phyloP scores from a whole-genome alignment of 139 green algal species.

The Chlamydomonas sphaeroides region DNA sequence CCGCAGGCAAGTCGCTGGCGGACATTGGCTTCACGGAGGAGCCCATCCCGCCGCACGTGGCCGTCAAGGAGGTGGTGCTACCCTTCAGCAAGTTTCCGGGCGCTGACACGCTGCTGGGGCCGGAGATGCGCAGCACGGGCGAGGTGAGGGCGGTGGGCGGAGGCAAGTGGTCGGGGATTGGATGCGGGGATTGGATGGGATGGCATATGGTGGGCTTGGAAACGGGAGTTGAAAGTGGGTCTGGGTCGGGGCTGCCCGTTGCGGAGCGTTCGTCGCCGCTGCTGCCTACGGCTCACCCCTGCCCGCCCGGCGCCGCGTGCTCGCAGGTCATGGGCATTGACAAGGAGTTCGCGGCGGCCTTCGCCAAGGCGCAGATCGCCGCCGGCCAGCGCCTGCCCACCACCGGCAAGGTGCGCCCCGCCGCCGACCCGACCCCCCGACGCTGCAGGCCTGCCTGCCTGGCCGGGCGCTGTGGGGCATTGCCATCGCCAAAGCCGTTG shows the following conservation, averaged over 20 bases:
- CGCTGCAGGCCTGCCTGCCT: too few species aligned
- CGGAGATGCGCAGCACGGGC: slow-evolving; percentile 98
- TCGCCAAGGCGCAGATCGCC: slow-evolving; percentile 96
- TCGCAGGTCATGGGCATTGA: slow-evolving; percentile 46
- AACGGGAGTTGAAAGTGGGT: too few species aligned
- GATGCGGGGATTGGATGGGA: background rate
- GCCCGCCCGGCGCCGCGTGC: too few species aligned
- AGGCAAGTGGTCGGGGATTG: too few species aligned
- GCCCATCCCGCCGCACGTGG: slow-evolving; percentile 88
- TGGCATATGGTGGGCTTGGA: too few species aligned
- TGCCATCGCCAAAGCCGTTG: too few species aligned
- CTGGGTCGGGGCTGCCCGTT: too few species aligned
- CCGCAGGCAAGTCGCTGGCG: slow-evolving; percentile 71
- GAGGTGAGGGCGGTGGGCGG: slow-evolving; percentile 44
- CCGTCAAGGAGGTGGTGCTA: slow-evolving; percentile 99
- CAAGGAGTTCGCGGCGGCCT: slow-evolving; percentile 87
- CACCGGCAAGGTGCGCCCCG: slow-evolving; percentile 58
- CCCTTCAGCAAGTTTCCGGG: slow-evolving; percentile 99
- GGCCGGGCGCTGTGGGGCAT: too few species aligned
- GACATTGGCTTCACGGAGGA: slow-evolving; percentile 92
- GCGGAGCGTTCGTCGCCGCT: too few species aligned
- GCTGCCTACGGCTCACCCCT: too few species aligned
- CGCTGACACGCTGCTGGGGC: slow-evolving; percentile 95
- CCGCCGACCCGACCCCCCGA: too few species aligned
- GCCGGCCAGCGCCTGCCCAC: slow-evolving; percentile 87